Percentiles rank a stretch among this genome's conserved stretches.
Conservation (phyloP, 2,329 filamentous ascomycete genomes). For the Aspergillus costaricaensis region DNA sequence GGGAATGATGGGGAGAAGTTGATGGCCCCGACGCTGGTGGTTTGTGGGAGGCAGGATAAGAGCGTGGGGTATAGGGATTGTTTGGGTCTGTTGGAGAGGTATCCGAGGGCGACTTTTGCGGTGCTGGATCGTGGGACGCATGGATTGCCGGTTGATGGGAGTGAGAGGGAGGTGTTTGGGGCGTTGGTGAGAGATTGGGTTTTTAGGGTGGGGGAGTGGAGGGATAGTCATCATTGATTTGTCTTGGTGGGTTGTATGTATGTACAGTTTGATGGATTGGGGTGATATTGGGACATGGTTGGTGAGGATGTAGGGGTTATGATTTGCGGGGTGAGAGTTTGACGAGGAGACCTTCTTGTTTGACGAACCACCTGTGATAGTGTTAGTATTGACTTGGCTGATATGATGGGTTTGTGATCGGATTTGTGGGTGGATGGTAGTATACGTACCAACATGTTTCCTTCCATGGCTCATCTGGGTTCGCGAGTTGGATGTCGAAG, state of each 20-base stretch:
- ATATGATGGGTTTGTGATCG: neutral
- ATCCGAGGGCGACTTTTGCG: constrained; percentile 28
- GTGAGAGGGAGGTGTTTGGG: constrained; percentile 29
- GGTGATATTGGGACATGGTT: too few relatives aligned
- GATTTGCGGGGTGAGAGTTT: neutral
- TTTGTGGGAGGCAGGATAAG: constrained; percentile 32
- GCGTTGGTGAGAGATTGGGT: constrained; percentile 33
- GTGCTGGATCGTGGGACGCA: constrained; percentile 31
- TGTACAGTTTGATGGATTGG: neutral
- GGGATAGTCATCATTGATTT: constrained; percentile 8
- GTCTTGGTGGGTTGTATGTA: neutral
- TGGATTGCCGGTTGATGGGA: constrained; percentile 31
- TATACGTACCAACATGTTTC: neutral
- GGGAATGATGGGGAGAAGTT: constrained; percentile 15
- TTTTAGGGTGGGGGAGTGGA: constrained; percentile 26
- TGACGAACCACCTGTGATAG: neutral
- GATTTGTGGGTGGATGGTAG: neutral
- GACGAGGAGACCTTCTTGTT: neutral
- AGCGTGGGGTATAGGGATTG: constrained; percentile 33
- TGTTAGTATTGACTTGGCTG: neutral
- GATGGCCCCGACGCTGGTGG: constrained; percentile 31
- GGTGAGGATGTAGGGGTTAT: too few relatives aligned
- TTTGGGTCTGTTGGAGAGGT: constrained; percentile 30
- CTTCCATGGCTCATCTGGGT: neutral
- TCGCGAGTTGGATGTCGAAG: neutral